Evolutionary conservation across 2,329 filamentous ascomycete species (phyloP), one percentile per base, ranked within the genome.

Genomic region (Akanthomyces dipterigenus): DNA sequence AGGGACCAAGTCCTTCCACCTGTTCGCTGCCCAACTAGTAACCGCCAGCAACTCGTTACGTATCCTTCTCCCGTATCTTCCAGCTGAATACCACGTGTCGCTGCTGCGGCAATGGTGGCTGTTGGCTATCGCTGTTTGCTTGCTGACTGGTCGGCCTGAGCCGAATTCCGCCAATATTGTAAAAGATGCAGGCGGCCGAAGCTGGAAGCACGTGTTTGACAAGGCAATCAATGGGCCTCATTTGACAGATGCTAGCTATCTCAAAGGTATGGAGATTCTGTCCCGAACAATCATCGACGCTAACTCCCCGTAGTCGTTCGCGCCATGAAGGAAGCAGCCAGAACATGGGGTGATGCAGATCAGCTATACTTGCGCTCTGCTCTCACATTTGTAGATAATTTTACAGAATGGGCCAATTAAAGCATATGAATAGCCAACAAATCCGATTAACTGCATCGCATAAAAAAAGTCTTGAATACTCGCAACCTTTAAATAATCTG

Each of bases 31-130:
- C 5, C 91, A 96, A 70, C 73, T 95, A 8, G 80, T 99, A 36
- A 96, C 91, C 0, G 88, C 89, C 22, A 93, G 88, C 63, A 92
- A 99, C 71, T 93, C 95, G 0, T 84, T 96, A 14, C 84, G 95
- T n/a, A 85, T 96, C 26, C 75, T 99, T 5, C 78, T 99, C 3
- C 91, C 95, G 0, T 74, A 91, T 40, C 77, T 97, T 12, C 91
- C 92, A 0, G 74, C 81, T 16, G 84, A 85, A 68, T 88, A 87
- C 67, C 93, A 96, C 67, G 72, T 91, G 50, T 78, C 78, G 24
- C 77, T 99, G 5, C 80, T 98, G 9, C 81, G 89, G 43, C 87
- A 96, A 72, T 98, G 95, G 92, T 96, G 91, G 90, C 77, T 99
- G 5, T 82, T 96, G 46, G 85, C 88, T 0, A 73, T 97, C 46